These are phyloP conservation scores for Cyamopsis tetragonoloba DNA, from an alignment of 306 rosid genomes.

Conservation along the genomic window DNA sequence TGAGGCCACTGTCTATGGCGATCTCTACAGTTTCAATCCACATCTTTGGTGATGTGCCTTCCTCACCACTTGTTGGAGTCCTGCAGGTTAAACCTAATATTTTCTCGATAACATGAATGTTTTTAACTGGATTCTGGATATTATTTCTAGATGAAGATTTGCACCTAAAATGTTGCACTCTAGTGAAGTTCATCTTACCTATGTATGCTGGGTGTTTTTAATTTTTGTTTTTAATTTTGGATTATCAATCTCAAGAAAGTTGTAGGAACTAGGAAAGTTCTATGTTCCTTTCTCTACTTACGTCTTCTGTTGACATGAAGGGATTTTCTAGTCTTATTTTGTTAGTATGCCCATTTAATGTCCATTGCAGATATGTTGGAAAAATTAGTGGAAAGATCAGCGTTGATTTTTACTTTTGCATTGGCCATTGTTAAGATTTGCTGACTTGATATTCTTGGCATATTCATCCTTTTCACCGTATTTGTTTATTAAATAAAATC, in stretches of 20 bases:
- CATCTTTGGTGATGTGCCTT: slow-evolving; percentile 89
- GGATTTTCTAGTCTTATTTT: not conserved
- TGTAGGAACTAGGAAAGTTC: slow-evolving; percentile 12
- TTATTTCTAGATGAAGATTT: slow-evolving; percentile 11
- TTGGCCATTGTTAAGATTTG: not conserved
- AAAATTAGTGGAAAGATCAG: not conserved
- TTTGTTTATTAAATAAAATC: slow-evolving; percentile 7
- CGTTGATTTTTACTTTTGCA: not conserved
- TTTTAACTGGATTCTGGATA: slow-evolving; percentile 6
- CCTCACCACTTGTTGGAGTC: slow-evolving; percentile 92
- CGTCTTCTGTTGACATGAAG: slow-evolving; percentile 4
- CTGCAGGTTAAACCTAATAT: slow-evolving; percentile 60
- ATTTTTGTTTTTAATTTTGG: not conserved
- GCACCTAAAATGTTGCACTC: not conserved
- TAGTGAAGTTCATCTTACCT: slow-evolving; percentile 5
- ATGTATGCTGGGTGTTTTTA: not conserved
- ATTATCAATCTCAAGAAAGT: not conserved
- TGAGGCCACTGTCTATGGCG: slow-evolving; percentile 91
- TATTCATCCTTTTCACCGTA: not conserved
- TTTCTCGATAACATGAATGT: slow-evolving; percentile 14
- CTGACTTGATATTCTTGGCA: slow-evolving; percentile 1
- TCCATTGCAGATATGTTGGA: not conserved
- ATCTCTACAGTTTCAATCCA: slow-evolving; percentile 88
- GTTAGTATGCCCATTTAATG: not conserved
- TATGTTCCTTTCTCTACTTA: not conserved